These are phyloP conservation scores for Triticum aestivum DNA, from an alignment of 176 grass and related monocot genomes.

Conservation along the genomic window DNA sequence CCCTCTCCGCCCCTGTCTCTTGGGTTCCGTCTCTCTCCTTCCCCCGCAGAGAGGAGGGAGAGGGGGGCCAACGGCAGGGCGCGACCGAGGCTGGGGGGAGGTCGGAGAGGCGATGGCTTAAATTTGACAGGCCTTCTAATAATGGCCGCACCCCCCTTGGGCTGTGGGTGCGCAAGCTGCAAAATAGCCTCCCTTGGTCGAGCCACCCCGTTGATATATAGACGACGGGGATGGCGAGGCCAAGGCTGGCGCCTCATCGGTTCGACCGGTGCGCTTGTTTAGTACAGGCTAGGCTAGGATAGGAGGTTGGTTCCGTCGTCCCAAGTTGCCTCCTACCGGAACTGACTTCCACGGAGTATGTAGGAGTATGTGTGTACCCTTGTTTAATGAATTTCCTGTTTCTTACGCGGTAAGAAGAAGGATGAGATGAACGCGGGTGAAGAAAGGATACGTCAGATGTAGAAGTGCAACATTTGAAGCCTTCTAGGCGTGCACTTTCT, in stretches of 20 bases:
- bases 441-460: too few relatives aligned
- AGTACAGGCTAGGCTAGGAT: not conserved
- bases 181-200: slow-evolving; percentile 22
- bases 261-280: not conserved
- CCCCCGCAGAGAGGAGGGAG: slow-evolving; percentile 19
- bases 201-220: not conserved
- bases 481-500: too few relatives aligned
- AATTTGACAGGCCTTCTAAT: slow-evolving; percentile 45
- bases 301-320: not conserved
- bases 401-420: too few relatives aligned
- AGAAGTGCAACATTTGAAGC: too few relatives aligned
- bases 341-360: too few relatives aligned
- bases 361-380: too few relatives aligned
- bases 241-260: not conserved
- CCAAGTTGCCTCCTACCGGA: too few relatives aligned
- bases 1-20: not conserved
- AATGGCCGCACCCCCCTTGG: not conserved
- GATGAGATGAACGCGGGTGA: too few relatives aligned
- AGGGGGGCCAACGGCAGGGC: slow-evolving; percentile 4
- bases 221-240: not conserved
- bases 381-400: too few relatives aligned
- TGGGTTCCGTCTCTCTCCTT: slow-evolving; percentile 2
- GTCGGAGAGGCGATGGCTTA: slow-evolving; percentile 1
- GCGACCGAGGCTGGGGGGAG: slow-evolving; percentile 15
- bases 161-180: slow-evolving; percentile 9